Conservation (phyloP, 176 grass and related monocot genomes). For the Elymus sibiricus region DNA sequence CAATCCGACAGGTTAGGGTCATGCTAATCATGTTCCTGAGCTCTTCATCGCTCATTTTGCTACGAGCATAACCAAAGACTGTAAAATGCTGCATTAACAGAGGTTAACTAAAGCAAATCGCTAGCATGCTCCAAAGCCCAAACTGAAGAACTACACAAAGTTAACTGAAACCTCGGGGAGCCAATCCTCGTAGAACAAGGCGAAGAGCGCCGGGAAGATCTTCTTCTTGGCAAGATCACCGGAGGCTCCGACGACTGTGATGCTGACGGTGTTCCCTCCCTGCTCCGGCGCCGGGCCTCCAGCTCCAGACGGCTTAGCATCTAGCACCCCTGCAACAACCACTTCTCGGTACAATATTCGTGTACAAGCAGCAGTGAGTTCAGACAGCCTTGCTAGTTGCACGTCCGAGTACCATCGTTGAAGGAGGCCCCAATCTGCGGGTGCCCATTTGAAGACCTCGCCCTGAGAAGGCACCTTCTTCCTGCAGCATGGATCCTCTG, state of each 20-base stretch:
- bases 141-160: not conserved
- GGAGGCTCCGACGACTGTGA: conserved; percentile 93
- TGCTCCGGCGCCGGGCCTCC: conserved; percentile 28
- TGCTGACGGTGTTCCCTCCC: conserved; percentile 62
- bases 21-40: conserved; percentile 76
- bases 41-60: conserved; percentile 80
- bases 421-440: conserved; percentile 62
- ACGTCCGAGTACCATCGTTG: conserved; percentile 34
- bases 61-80: conserved; percentile 90
- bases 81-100: conserved; percentile 83
- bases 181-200: conserved; percentile 81
- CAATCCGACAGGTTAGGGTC: conserved; percentile 87
- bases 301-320: conserved; percentile 25
- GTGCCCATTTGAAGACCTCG: conserved; percentile 54
- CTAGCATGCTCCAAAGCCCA: not conserved
- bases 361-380: not conserved
- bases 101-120: conserved; percentile 20
- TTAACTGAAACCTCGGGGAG: conserved; percentile 62
- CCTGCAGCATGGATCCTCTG: conserved; percentile 9
- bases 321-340: conserved; percentile 37
- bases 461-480: conserved; percentile 28
- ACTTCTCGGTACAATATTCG: not conserved
- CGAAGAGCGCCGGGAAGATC: conserved; percentile 92
- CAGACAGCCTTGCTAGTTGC: not conserved
- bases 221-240: conserved; percentile 97